These are phyloP conservation scores for Dioscorea dumetorum DNA, from an alignment of 106 monocot species.

Conservation along the genomic window DNA sequence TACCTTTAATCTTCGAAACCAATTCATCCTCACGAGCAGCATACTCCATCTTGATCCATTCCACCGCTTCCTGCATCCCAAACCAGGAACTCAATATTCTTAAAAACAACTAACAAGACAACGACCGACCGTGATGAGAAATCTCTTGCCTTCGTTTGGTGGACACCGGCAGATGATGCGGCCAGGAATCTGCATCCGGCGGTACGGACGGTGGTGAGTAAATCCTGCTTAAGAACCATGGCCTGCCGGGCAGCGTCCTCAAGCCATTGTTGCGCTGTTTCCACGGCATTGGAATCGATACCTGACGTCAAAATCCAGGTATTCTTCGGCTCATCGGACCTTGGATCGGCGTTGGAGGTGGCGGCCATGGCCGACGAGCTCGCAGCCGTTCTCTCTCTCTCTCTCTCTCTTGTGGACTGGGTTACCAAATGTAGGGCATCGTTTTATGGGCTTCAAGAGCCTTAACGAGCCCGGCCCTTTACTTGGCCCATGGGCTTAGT, in stretches of 20 bases:
- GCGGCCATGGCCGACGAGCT: background rate
- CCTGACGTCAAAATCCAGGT: background rate
- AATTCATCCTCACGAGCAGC: background rate
- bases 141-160: background rate
- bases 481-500: too few species aligned
- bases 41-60: conserved; percentile 1
- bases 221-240: background rate
- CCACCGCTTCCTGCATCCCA: background rate
- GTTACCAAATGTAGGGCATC: too few species aligned
- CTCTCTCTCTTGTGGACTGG: too few species aligned
- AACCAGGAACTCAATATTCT: background rate
- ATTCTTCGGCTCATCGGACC: background rate
- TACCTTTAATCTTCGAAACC: conserved; percentile 7
- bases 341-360: background rate
- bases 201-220: background rate
- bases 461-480: too few species aligned
- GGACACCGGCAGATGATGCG: background rate
- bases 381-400: too few species aligned
- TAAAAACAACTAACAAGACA: background rate
- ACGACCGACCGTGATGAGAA: background rate
- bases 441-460: too few species aligned
- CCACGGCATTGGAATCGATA: background rate
- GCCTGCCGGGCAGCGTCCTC: background rate
- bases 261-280: background rate
- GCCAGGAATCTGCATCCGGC: background rate